Conservation (phyloP, 148 eudicot genomes). For the Persicaria maculosa region DNA sequence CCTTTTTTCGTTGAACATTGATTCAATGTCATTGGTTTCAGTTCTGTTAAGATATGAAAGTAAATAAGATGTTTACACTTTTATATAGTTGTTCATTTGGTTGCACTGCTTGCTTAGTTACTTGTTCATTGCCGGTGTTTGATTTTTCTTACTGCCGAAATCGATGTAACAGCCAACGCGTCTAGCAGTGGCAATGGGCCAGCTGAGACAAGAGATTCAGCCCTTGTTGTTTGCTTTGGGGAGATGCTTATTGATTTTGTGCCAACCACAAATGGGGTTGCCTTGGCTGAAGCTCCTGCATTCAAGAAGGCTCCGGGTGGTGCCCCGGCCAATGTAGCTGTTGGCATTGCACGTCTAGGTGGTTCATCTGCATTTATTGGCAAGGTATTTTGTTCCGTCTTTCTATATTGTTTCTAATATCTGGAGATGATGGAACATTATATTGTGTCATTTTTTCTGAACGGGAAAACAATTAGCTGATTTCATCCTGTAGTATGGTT, state of each 20-base stretch:
- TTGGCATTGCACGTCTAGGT: constrained; percentile 92
- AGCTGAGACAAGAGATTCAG: constrained; percentile 40
- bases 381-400: constrained; percentile 41
- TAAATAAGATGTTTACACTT: not conserved
- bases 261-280: constrained; percentile 78
- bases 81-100: not conserved
- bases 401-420: not conserved
- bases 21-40: not conserved
- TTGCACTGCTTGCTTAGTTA: not conserved
- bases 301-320: constrained; percentile 98
- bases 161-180: constrained; percentile 35
- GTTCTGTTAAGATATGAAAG: not conserved
- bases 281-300: constrained; percentile 93
- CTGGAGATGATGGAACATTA: constrained; percentile 1
- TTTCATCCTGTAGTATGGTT: not conserved
- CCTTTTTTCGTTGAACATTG: not conserved
- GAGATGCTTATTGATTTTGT: constrained; percentile 99
- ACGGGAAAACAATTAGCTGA: too few relatives aligned
- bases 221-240: constrained; percentile 96
- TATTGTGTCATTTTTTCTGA: not conserved
- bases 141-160: not conserved
- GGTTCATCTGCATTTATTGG: constrained; percentile 96
- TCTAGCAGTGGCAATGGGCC: constrained; percentile 38
- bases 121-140: not conserved
- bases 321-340: constrained; percentile 99